phyloP scores from a whole-genome alignment of 1,139 yeast species.

The Kluyveromyces marxianus region DNA sequence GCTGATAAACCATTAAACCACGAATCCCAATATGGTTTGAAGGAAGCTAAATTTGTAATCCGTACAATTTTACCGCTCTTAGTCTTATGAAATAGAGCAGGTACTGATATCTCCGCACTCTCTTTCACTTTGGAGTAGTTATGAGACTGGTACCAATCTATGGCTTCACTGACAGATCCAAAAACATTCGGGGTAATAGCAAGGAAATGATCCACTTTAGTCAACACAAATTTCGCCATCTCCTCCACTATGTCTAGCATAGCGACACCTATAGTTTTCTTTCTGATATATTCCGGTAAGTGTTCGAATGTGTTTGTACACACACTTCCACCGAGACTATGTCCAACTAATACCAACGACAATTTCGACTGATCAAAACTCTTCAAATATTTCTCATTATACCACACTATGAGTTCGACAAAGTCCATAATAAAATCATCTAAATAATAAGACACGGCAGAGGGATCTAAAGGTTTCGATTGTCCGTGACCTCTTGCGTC shows the following conservation, averaged over 20 bases:
- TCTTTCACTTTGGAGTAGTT: constrained; percentile 46
- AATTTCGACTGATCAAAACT: constrained; percentile 23
- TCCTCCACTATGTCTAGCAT: constrained; percentile 93
- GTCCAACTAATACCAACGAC: constrained; percentile 63
- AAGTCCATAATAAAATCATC: constrained; percentile 53
- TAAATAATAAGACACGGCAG: constrained; percentile 39
- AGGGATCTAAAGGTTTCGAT: constrained; percentile 32
- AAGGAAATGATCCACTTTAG: constrained; percentile 59
- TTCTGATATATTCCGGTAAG: constrained; percentile 23
- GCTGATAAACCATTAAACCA: constrained; percentile 78
- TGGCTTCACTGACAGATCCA: constrained; percentile 45
- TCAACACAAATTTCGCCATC: constrained; percentile 66
- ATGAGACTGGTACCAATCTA: constrained; percentile 71
- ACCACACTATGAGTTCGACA: constrained; percentile 36
- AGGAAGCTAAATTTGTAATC: constrained; percentile 54
- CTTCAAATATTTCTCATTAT: constrained; percentile 27
- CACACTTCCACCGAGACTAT: constrained; percentile 87
- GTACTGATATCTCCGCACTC: constrained; percentile 73
- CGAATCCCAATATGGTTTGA: constrained; percentile 64
- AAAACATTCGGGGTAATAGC: constrained; percentile 55
- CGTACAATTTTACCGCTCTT: constrained; percentile 39
- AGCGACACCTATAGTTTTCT: constrained; percentile 51
- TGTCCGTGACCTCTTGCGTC: constrained; percentile 85
- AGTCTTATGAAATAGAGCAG: constrained; percentile 41
- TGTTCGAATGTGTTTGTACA: constrained; percentile 43